phyloP scores from a whole-genome alignment of 2,329 filamentous ascomycete species.

The Fusarium mexicanum region DNA sequence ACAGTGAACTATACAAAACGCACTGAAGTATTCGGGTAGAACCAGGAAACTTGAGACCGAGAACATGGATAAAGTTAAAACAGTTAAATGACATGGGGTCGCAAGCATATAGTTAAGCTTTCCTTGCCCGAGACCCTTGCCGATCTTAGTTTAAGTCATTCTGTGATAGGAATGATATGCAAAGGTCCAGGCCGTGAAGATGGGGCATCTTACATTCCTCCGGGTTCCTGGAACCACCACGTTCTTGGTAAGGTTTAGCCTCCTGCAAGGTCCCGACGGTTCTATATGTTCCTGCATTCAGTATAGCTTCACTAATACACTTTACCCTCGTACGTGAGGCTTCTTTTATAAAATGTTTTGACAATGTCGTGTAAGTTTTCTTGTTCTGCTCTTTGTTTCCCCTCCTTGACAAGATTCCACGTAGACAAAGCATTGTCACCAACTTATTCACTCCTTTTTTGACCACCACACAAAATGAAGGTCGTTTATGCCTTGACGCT shows the following conservation, averaged over 20 bases:
- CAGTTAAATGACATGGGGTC: not conserved
- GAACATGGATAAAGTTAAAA: not conserved
- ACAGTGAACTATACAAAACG: not conserved
- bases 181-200: conserved; percentile 4
- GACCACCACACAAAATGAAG: not conserved
- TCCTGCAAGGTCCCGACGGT: conserved; percentile 6
- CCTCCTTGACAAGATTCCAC: not conserved
- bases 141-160: not conserved
- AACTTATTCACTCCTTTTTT: not conserved
- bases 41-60: not conserved
- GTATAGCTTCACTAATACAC: not conserved
- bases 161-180: conserved; percentile 8
- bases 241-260: not conserved
- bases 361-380: not conserved
- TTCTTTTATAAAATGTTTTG: conserved; percentile 12
- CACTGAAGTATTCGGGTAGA: not conserved
- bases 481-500: not conserved
- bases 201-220: conserved; percentile 8
- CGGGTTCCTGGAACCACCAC: not conserved
- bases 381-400: not conserved
- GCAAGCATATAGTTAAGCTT: not conserved
- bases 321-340: not conserved
- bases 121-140: not conserved
- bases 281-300: conserved; percentile 8
- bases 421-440: not conserved